phyloP scores from a whole-genome alignment of 2,329 filamentous ascomycete species.

The Hymenoscyphus albidus region DNA sequence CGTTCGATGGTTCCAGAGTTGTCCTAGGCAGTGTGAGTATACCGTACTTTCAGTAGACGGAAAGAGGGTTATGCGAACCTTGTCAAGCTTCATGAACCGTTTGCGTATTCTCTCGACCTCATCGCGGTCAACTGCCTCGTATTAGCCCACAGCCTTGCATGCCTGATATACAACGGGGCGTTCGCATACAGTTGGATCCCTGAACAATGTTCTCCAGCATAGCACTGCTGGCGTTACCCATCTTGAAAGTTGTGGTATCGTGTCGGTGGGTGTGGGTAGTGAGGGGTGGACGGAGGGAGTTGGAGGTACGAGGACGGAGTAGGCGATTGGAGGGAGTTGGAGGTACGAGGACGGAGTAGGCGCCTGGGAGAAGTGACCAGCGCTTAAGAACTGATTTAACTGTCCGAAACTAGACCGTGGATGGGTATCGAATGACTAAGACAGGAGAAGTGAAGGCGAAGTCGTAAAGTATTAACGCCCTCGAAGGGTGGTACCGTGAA shows the following conservation, averaged over 20 bases:
- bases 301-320: not conserved
- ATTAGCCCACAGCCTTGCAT: slow-evolving; percentile 12
- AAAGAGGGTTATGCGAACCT: slow-evolving; percentile 53
- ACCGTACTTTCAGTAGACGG: not conserved
- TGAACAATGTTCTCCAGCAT: slow-evolving; percentile 96
- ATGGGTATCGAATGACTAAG: not conserved
- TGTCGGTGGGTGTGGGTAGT: slow-evolving; percentile 13
- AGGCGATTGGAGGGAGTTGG: not conserved
- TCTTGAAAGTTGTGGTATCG: slow-evolving; percentile 36
- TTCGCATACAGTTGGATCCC: slow-evolving; percentile 80
- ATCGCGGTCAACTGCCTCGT: slow-evolving; percentile 77
- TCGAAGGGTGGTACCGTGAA: not conserved
- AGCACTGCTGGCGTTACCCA: slow-evolving; percentile 67
- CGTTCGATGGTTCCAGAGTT: slow-evolving; percentile 98
- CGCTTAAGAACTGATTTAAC: not conserved
- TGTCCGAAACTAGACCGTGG: not conserved
- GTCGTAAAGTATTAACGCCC: not conserved
- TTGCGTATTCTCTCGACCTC: slow-evolving; percentile 95
- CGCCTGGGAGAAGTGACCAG: not conserved
- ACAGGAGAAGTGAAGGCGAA: not conserved
- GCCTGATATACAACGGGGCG: slow-evolving; percentile 8
- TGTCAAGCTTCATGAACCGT: slow-evolving; percentile 98
- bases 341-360: not conserved
- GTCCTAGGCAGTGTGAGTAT: slow-evolving; percentile 57
- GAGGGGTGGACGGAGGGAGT: slow-evolving; percentile 10